Evolutionary conservation across 225 moss, liverwort and hornwort genomes (phyloP), one percentile per base, ranked within the genome.

Genomic region (Pleurozium schreberi): DNA sequence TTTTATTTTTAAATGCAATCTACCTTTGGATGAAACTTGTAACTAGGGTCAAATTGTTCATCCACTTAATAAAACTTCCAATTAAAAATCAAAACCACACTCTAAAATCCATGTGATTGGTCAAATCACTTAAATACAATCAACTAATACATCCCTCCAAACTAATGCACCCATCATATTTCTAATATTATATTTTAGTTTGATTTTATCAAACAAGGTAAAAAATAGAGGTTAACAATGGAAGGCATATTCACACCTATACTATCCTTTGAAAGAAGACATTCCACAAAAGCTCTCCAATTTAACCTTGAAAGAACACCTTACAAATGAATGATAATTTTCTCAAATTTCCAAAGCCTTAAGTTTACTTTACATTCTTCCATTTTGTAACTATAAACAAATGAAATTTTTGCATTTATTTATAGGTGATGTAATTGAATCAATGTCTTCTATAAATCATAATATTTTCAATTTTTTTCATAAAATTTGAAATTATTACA

Each of bases 141-240:
- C 13, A 76, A 76, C 3, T 52, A 76, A 52, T 21, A 22, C 0
- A 5, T 21, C 8, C 12, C 5, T 22, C 14, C 11, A 74, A 45
- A 30, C 33, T 19, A 49, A 33, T 49, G 12, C 12, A 33, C 3
- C 14, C 2, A 34, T 19, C 0, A 0, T 19, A 20, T 8, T 20
- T 33, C 8, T 1, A 49, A 20, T 49, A 33, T 5, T 14, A 36
- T 22, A 34, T 52, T 2, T 23, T 22, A 34, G 3, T 76, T 76
- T 76, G 14, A 76, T 52, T 9, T 76, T 36, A 8, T 14, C 34
- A 0, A 5, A 34, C 1, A 52, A 22, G 13, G 21, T 76, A 3
- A 52, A 21, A 52, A 73, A 50, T 21, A 7, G 5, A 36, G 0
- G 5, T 21, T 22, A 52, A 22, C 5, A 76, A 76, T 9, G 0